A percentile compares a stretch with the other conserved stretches of the same genome.
Evolutionary conservation across 1,284 basidiomycete genomes (phyloP).

Genomic region (Termitomyces sp.): DNA sequence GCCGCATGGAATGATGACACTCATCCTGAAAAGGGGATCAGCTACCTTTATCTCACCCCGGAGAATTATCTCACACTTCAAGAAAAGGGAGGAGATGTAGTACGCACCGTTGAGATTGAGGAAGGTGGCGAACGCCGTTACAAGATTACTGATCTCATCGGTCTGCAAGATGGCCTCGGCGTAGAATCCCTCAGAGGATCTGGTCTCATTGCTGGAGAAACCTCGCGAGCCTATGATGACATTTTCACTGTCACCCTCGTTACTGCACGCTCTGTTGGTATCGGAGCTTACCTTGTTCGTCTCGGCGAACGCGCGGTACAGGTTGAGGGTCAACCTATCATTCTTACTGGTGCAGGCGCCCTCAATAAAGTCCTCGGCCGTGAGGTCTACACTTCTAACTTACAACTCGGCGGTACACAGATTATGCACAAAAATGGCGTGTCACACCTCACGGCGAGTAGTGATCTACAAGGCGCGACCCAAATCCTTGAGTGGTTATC

Average conservation of each 20-base stretch:
- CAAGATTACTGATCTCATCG: slow-evolving; percentile 96
- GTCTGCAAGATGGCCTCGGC: slow-evolving; percentile 94
- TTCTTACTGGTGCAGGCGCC: slow-evolving; percentile 94
- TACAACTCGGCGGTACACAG: slow-evolving; percentile 97
- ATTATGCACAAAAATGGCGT: slow-evolving; percentile 99
- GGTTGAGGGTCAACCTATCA: slow-evolving; percentile 99
- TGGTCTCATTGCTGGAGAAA: slow-evolving; percentile 98
- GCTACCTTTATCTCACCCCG: slow-evolving; percentile 92
- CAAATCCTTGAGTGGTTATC: slow-evolving; percentile 95
- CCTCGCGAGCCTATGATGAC: slow-evolving; percentile 96
- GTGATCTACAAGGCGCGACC: slow-evolving; percentile 91
- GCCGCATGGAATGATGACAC: slow-evolving; percentile 84
- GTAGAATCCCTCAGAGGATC: slow-evolving; percentile 96
- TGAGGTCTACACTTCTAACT: slow-evolving; percentile 97
- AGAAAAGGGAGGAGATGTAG: slow-evolving; percentile 73
- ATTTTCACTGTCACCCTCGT: slow-evolving; percentile 99
- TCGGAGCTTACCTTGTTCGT: slow-evolving; percentile 98
- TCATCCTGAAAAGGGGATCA: slow-evolving; percentile 91
- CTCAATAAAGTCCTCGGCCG: slow-evolving; percentile 99
- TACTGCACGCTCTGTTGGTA: slow-evolving; percentile 97
- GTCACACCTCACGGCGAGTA: slow-evolving; percentile 91
- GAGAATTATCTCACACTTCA: slow-evolving; percentile 82
- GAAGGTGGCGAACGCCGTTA: slow-evolving; percentile 84
- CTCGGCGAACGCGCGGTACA: slow-evolving; percentile 98
- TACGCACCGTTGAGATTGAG: slow-evolving; percentile 82